Evolutionary conservation across 2,329 filamentous ascomycete genomes (phyloP).

Genomic region (Trichoderma sp.): DNA sequence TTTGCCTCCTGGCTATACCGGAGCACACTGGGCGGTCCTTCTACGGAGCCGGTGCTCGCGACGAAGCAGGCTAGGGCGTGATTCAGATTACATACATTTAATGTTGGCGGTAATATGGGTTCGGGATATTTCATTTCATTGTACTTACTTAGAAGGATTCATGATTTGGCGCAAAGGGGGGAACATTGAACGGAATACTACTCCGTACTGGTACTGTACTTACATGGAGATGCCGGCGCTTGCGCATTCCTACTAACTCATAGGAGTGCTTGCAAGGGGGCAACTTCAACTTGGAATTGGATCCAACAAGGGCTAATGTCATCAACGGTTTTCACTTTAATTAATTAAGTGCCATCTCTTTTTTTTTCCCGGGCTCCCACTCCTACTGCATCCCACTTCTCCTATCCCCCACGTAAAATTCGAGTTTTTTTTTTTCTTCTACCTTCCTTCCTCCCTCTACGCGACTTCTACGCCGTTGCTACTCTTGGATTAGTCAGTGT

Average conservation of each 20-base stretch:
- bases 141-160: not conserved
- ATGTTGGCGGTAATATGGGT: not conserved
- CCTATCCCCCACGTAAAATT: not conserved
- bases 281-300: not conserved
- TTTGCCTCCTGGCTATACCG: constrained; percentile 56
- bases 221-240: not conserved
- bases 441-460: not conserved
- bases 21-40: constrained; percentile 9
- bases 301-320: constrained; percentile 4
- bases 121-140: not conserved
- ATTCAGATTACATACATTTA: not conserved
- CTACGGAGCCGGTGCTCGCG: not conserved
- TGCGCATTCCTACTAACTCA: not conserved
- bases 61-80: constrained; percentile 19
- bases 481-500: not conserved
- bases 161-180: not conserved
- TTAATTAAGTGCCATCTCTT: not conserved
- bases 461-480: not conserved
- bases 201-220: not conserved
- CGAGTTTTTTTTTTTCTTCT: not conserved
- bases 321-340: not conserved
- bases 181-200: not conserved
- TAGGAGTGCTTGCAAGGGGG: not conserved
- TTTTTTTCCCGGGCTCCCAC: not conserved
- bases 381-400: not conserved